Conservation (phyloP, 352 stramenopile species). For the Globisporangium abappressorium region DNA sequence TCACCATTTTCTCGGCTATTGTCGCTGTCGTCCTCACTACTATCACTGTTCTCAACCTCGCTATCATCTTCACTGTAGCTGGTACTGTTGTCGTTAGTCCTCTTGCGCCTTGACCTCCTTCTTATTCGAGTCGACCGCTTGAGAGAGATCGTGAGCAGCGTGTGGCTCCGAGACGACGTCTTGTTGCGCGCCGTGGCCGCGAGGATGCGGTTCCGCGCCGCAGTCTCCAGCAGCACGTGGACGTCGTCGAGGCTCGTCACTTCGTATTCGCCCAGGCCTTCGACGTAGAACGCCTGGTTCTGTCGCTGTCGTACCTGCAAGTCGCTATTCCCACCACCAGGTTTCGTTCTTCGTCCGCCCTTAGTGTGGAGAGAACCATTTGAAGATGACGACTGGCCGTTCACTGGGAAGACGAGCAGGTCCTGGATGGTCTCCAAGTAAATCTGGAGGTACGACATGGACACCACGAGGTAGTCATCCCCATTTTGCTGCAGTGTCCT, state of each 20-base stretch:
- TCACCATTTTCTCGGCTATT: slow-evolving; percentile 10
- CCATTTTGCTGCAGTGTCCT: not conserved
- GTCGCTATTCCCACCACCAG: slow-evolving; percentile 12
- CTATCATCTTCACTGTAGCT: not conserved
- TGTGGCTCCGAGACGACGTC: slow-evolving; percentile 72
- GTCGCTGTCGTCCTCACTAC: slow-evolving; percentile 2
- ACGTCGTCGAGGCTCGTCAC: slow-evolving; percentile 47
- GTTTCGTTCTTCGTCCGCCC: not conserved
- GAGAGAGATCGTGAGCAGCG: slow-evolving; percentile 58
- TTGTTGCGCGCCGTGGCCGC: slow-evolving; percentile 58
- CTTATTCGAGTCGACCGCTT: slow-evolving; percentile 9
- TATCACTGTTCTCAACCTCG: slow-evolving; percentile 6
- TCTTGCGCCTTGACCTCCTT: not conserved
- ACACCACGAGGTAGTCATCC: slow-evolving; percentile 18
- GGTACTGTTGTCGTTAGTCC: not conserved
- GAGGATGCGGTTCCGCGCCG: slow-evolving; percentile 48
- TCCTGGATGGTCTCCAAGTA: slow-evolving; percentile 78
- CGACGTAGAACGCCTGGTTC: slow-evolving; percentile 57
- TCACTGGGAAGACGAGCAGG: slow-evolving; percentile 31
- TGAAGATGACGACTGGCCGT: not conserved
- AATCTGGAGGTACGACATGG: slow-evolving; percentile 71
- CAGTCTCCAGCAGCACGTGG: slow-evolving; percentile 40
- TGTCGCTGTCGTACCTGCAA: slow-evolving; percentile 46
- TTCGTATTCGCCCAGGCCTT: slow-evolving; percentile 51
- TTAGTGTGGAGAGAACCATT: not conserved